Evolutionary conservation across 1,139 yeast species (phyloP).

Genomic region (Saccharomyces hybrid): DNA sequence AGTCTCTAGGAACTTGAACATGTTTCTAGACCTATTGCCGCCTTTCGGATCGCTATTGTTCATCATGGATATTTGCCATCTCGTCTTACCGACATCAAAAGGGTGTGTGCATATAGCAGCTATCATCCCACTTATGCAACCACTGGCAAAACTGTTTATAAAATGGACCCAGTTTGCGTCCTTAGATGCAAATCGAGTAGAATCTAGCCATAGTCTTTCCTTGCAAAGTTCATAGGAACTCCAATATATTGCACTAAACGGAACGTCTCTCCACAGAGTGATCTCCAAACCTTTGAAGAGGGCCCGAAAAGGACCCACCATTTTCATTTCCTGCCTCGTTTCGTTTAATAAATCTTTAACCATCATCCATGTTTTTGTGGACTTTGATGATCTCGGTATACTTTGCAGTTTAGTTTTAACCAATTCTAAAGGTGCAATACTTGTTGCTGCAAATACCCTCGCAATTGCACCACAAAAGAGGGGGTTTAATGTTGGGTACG

Average conservation of each 20-base stretch:
- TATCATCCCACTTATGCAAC: constrained; percentile 73
- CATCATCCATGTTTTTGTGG: constrained; percentile 30
- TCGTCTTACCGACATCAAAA: constrained; percentile 93
- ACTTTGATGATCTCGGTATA: constrained; percentile 45
- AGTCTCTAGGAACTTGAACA: constrained; percentile 57
- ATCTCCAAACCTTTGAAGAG: constrained; percentile 79
- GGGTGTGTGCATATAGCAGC: constrained; percentile 91
- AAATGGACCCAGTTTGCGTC: constrained; percentile 50
- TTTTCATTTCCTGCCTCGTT: constrained; percentile 43
- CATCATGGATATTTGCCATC: constrained; percentile 57
- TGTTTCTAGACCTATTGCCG: constrained; percentile 29
- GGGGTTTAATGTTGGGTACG: constrained; percentile 54
- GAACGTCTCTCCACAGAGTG: constrained; percentile 95
- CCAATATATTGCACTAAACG: constrained; percentile 96
- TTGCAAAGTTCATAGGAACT: constrained; percentile 59
- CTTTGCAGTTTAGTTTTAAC: constrained; percentile 85
- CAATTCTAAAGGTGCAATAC: constrained; percentile 81
- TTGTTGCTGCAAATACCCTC: constrained; percentile 74
- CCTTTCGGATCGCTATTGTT: constrained; percentile 5
- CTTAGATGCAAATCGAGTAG: constrained; percentile 4
- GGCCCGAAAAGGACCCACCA: constrained; percentile 51
- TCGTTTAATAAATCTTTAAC: constrained; percentile 49
- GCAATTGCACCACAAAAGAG: constrained; percentile 82
- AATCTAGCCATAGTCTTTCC: constrained; percentile 14
- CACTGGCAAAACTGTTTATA: constrained; percentile 69